Conservation (phyloP, 208 protist genomes). For the Leishmania martiniquensis region DNA sequence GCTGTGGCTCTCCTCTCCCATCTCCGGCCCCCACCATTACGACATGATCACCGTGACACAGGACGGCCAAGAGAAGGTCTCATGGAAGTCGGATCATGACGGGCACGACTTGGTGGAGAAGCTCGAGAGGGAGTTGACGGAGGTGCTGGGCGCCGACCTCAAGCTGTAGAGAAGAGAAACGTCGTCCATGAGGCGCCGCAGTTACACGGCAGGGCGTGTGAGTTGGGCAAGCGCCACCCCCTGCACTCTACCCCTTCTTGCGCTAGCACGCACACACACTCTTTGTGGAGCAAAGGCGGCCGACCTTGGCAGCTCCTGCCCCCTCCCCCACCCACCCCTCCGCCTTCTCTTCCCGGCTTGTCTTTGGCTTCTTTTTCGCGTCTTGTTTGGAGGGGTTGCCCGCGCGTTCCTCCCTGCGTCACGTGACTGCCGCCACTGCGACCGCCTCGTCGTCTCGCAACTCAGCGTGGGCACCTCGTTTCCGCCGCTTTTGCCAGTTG, state of each 20-base stretch:
- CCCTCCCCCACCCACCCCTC: neutral
- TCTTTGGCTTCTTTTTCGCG: neutral
- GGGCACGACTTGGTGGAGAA: slow-evolving; percentile 63
- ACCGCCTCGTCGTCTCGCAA: neutral
- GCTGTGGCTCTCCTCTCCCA: slow-evolving; percentile 92
- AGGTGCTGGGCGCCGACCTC: slow-evolving; percentile 38
- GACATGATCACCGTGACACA: slow-evolving; percentile 55
- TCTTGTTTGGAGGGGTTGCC: neutral
- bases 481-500: neutral
- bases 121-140: slow-evolving; percentile 71
- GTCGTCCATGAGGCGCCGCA: neutral
- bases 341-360: neutral
- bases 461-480: neutral
- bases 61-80: slow-evolving; percentile 25
- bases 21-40: slow-evolving; percentile 92
- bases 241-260: neutral
- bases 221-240: neutral
- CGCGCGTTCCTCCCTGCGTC: neutral
- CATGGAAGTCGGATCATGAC: slow-evolving; percentile 68
- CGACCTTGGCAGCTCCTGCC: neutral
- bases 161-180: slow-evolving; percentile 21
- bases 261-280: neutral
- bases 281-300: neutral
- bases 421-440: neutral
- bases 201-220: neutral